These are phyloP conservation scores for Aureobasidium sp. DNA, from an alignment of 2,329 filamentous ascomycete genomes.

Conservation along the genomic window DNA sequence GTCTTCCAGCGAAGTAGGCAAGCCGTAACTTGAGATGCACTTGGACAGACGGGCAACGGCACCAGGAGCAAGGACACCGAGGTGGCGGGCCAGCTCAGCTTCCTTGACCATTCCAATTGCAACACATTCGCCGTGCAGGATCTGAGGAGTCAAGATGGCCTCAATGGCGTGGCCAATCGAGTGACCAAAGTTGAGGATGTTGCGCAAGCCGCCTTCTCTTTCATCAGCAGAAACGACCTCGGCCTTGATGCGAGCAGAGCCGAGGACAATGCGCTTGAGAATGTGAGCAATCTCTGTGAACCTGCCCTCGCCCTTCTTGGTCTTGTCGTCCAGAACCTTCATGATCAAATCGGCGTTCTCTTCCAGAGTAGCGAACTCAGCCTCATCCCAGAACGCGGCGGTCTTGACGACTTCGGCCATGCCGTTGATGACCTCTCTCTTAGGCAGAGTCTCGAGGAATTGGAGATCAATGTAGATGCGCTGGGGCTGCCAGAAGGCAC, in stretches of 20 bases:
- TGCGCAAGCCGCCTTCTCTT: slow-evolving; percentile 84
- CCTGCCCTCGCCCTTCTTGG: slow-evolving; percentile 48
- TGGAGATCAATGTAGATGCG: slow-evolving; percentile 90
- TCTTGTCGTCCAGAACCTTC: slow-evolving; percentile 55
- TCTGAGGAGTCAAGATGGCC: slow-evolving; percentile 87
- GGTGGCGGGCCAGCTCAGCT: slow-evolving; percentile 81
- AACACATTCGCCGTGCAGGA: slow-evolving; percentile 91
- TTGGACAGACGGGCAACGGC: slow-evolving; percentile 86
- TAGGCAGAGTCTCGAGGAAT: slow-evolving; percentile 83
- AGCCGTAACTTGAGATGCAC: slow-evolving; percentile 86
- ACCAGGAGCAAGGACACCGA: slow-evolving; percentile 75
- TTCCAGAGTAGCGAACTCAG: slow-evolving; percentile 78
- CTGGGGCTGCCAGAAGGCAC: slow-evolving; percentile 92
- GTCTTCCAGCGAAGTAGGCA: slow-evolving; percentile 79
- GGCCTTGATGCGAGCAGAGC: slow-evolving; percentile 88
- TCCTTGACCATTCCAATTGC: slow-evolving; percentile 99
- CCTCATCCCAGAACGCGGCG: slow-evolving; percentile 88
- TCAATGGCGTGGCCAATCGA: slow-evolving; percentile 97
- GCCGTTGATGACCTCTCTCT: slow-evolving; percentile 91
- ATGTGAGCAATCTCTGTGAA: slow-evolving; percentile 56
- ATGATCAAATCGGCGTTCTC: slow-evolving; percentile 71
- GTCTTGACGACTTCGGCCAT: slow-evolving; percentile 90
- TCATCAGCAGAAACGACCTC: slow-evolving; percentile 91
- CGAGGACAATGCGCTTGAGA: slow-evolving; percentile 61
- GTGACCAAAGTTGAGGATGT: slow-evolving; percentile 94